Evolutionary conservation across 176 grass and related monocot genomes (phyloP).

Genomic region (Carex parvula): DNA sequence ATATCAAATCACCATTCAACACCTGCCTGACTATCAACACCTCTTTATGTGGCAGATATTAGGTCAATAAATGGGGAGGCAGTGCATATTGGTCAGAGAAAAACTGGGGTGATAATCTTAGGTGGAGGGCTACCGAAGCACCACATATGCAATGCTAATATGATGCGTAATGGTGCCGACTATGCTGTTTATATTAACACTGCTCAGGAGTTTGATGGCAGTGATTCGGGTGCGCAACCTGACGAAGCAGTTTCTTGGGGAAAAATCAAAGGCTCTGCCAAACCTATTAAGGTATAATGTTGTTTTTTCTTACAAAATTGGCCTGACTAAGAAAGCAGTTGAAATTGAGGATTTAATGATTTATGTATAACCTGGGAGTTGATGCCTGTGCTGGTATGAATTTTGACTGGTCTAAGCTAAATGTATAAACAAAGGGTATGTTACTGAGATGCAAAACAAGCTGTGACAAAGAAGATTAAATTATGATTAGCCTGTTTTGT

Average conservation of each 20-base stretch:
- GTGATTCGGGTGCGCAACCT: conserved; percentile 85
- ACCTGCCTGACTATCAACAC: background rate
- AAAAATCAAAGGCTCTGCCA: conserved; percentile 94
- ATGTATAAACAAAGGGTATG: background rate
- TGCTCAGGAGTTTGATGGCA: conserved; percentile 95
- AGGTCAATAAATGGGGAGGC: conserved; percentile 83
- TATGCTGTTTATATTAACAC: conserved; percentile 98
- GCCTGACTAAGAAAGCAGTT: background rate
- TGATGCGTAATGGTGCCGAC: conserved; percentile 90
- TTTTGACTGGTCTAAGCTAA: background rate
- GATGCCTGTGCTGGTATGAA: background rate
- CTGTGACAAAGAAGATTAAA: background rate
- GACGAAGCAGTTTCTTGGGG: conserved; percentile 98
- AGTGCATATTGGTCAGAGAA: conserved; percentile 65
- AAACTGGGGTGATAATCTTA: conserved; percentile 83
- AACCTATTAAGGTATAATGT: conserved; percentile 65
- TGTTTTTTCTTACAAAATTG: background rate
- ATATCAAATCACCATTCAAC: background rate
- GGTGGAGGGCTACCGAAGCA: conserved; percentile 92
- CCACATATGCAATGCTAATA: conserved; percentile 98
- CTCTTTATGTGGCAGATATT: conserved; percentile 54
- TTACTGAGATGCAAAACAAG: background rate
- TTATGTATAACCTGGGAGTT: background rate
- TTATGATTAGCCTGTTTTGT: background rate
- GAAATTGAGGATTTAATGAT: background rate